Conservation (phyloP, 2,329 filamentous ascomycete species). For the Pseudogymnoascus sp. region DNA sequence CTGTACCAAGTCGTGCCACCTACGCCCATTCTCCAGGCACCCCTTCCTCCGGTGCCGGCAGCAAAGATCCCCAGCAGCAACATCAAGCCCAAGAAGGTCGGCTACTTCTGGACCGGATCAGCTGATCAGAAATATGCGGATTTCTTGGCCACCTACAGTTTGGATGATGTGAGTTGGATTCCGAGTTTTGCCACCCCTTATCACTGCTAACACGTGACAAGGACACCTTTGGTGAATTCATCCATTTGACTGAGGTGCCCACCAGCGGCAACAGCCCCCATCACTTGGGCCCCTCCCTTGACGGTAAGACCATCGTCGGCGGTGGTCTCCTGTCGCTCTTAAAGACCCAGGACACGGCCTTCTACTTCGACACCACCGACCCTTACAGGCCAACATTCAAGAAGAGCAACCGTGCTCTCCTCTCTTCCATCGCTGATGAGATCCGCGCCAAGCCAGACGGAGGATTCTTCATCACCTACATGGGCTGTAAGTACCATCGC, state of each 20-base stretch:
- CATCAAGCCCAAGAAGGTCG: constrained; percentile 57
- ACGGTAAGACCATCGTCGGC: constrained; percentile 49
- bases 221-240: constrained; percentile 52
- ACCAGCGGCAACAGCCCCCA: constrained; percentile 52
- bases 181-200: not conserved
- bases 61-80: constrained; percentile 43
- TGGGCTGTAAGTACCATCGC: constrained; percentile 39
- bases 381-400: constrained; percentile 50
- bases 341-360: constrained; percentile 52
- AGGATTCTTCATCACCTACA: constrained; percentile 54
- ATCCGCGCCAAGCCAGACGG: constrained; percentile 55
- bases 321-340: constrained; percentile 50
- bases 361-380: constrained; percentile 51
- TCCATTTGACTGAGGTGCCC: constrained; percentile 50
- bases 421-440: constrained; percentile 53
- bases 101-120: constrained; percentile 55
- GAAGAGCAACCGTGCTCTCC: constrained; percentile 51
- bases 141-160: constrained; percentile 49
- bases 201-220: constrained; percentile 18
- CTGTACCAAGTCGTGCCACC: constrained; percentile 42
- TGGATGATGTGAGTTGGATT: constrained; percentile 43
- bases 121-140: constrained; percentile 52
- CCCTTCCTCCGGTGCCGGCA: constrained; percentile 48
- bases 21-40: constrained; percentile 49
- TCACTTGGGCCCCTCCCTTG: constrained; percentile 45